Evolutionary conservation across 208 protist genomes (phyloP).

Genomic region (Angomonas ambiguus): DNA sequence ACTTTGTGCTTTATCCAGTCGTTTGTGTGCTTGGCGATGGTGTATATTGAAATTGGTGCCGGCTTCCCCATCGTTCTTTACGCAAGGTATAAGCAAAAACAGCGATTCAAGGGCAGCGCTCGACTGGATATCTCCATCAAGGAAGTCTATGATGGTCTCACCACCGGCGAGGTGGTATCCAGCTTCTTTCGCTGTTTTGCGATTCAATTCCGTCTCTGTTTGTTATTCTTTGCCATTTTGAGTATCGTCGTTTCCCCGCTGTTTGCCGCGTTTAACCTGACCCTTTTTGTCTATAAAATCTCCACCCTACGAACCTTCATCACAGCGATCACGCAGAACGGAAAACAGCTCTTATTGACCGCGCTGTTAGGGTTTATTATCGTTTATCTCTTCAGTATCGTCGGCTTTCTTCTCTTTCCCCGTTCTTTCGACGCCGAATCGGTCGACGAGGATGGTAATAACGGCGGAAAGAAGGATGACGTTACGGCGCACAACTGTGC

Average conservation of each 20-base stretch:
- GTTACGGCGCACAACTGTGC: conserved; percentile 50
- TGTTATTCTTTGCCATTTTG: conserved; percentile 51
- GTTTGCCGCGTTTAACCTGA: conserved; percentile 73
- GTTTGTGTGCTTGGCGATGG: conserved; percentile 33
- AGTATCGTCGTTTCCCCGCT: conserved; percentile 56
- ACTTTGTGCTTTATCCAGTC: conserved; percentile 46
- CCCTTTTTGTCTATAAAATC: conserved; percentile 68
- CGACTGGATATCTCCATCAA: conserved; percentile 42
- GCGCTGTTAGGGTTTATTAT: conserved; percentile 64
- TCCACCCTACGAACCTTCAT: conserved; percentile 71
- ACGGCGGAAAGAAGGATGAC: neutral
- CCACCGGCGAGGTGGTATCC: conserved; percentile 27
- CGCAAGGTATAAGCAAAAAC: conserved; percentile 47
- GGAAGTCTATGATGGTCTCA: conserved; percentile 50
- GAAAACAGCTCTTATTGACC: conserved; percentile 65
- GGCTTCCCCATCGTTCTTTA: conserved; percentile 60
- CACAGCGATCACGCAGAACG: conserved; percentile 76
- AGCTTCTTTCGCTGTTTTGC: conserved; percentile 41
- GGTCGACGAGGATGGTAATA: conserved; percentile 9
- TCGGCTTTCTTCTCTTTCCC: conserved; percentile 65
- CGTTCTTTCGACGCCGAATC: conserved; percentile 37
- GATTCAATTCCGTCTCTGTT: conserved; percentile 46
- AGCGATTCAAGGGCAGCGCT: conserved; percentile 30
- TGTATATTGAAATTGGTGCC: conserved; percentile 46
- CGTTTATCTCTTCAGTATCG: conserved; percentile 79